Conservation (phyloP, 208 protist species). For the Trypanosoma lewisi region DNA sequence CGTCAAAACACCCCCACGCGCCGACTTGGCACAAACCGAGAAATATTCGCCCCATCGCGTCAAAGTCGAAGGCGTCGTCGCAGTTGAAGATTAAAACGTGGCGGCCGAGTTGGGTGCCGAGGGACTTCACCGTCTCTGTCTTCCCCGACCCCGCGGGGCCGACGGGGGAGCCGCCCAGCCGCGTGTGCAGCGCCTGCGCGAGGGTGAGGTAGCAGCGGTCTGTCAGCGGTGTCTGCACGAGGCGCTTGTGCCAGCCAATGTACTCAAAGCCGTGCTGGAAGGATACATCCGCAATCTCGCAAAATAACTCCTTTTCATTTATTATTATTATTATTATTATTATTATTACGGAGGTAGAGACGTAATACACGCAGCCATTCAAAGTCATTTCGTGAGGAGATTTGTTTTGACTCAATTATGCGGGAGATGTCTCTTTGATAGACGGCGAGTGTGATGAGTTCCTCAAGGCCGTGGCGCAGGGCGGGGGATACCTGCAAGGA, state of each 20-base stretch:
- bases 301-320: constrained; percentile 45
- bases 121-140: constrained; percentile 99
- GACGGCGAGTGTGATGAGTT: constrained; percentile 98
- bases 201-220: constrained; percentile 99
- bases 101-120: constrained; percentile 97
- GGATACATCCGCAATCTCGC: constrained; percentile 95
- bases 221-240: constrained; percentile 99
- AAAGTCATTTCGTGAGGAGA: constrained; percentile 87
- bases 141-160: constrained; percentile 98
- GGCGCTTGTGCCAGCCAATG: constrained; percentile 94
- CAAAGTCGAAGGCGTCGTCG: constrained; percentile 99
- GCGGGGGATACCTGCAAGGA: constrained; percentile 23
- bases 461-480: constrained; percentile 92
- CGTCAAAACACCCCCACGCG: constrained; percentile 99
- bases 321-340: too few species aligned
- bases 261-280: constrained; percentile 99
- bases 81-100: constrained; percentile 99
- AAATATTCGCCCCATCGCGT: constrained; percentile 98
- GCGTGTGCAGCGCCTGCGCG: constrained; percentile 96
- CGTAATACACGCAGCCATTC: constrained; percentile 97
- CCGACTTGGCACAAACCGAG: constrained; percentile 99
- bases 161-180: constrained; percentile 97
- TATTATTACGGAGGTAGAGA: constrained; percentile 89
- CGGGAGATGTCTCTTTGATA: constrained; percentile 96
- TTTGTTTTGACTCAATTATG: constrained; percentile 45